Evolutionary conservation across 1,284 basidiomycete genomes (phyloP).

Genomic region (Trichosporon sp.): DNA sequence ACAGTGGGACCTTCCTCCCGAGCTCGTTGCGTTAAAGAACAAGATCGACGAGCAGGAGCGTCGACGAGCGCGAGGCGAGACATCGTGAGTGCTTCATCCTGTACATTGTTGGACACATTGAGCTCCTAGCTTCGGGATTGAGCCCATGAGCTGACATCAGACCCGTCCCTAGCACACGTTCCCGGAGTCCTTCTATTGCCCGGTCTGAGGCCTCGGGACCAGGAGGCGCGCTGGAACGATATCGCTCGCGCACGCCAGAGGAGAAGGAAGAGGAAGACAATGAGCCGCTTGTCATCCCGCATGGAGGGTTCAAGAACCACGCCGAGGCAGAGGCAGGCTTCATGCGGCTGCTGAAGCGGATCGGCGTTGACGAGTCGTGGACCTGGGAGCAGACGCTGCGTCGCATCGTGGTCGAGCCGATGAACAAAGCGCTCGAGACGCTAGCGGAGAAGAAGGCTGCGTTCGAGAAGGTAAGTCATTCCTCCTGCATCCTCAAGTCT

Average conservation of each 20-base stretch:
- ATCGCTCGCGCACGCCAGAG: conserved; percentile 6
- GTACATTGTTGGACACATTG: no score
- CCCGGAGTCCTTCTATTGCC: conserved; percentile 7
- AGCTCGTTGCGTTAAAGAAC: conserved; percentile 70
- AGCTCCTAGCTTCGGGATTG: no score
- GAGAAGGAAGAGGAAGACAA: conserved; percentile 21
- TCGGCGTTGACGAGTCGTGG: conserved; percentile 83
- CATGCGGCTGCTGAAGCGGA: conserved; percentile 72
- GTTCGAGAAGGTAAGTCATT: conserved; percentile 73
- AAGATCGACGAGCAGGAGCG: conserved; percentile 69
- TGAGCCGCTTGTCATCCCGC: conserved; percentile 59
- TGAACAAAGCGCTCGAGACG: conserved; percentile 90
- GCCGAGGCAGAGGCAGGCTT: conserved; percentile 94
- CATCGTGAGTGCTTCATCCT: conserved; percentile 20
- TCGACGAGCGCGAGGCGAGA: conserved; percentile 18
- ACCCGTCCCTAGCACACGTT: conserved; percentile 3
- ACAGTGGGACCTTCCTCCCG: conserved; percentile 88
- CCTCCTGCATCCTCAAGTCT: background rate
- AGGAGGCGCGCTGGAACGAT: conserved; percentile 6
- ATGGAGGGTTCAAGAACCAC: conserved; percentile 75
- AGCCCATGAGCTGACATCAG: conserved; percentile 14
- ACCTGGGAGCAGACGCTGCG: conserved; percentile 99
- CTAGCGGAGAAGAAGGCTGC: conserved; percentile 89
- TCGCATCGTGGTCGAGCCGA: conserved; percentile 92
- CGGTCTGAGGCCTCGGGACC: conserved; percentile 3